Evolutionary conservation across 2,329 filamentous ascomycete species (phyloP), one percentile per base, ranked within the genome.

Genomic region (Fusarium albosuccineum): DNA sequence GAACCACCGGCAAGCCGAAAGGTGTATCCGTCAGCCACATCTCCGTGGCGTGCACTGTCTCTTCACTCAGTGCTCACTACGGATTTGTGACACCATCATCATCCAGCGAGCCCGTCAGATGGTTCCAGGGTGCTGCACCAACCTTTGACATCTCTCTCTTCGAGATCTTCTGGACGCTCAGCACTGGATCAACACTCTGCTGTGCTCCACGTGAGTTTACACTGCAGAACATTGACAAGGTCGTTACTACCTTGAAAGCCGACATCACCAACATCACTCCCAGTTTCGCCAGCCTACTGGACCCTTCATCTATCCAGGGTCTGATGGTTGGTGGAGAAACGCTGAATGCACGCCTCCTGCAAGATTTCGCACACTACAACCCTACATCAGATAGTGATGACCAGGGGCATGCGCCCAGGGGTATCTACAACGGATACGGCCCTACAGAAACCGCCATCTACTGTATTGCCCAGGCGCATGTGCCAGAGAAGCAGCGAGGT

Each of bases 271-370:
- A 67, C 2, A 48, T 66, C 9, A 66, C 64, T 0, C 64, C 64
- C 0, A 64, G 58, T 2, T 66, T 67, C 6, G 64, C 63, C 2
- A 66, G 36, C 10, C 44, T 66, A 2, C 3, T 66, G 0, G 64
- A 67, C 2, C 58, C 58, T 0, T 17, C 17, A 0, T 66, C 48
- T 0, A 42, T 66, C 2, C 39, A 8, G 1, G 63, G 63, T 2
- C 14, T 66, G 2, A 64, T 66, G 63, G 64, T 66, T 3, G 64
- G 64, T 3, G 64, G 64, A 6, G 64, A 66, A n/a, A 66, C 63
- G 2, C 9, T 67, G 17, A 66, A 51, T 9, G 14, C 63, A 10
- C 54, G 44, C 0, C 48, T 66, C 0, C 22, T 66, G 14, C 64
- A 39, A 6, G 40, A 60, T 4, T 66, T 66, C 34, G 11, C 64